Base-by-base conservation (phyloP, 805 yeast species). In the Kodamaea neixiangensis region DNA sequence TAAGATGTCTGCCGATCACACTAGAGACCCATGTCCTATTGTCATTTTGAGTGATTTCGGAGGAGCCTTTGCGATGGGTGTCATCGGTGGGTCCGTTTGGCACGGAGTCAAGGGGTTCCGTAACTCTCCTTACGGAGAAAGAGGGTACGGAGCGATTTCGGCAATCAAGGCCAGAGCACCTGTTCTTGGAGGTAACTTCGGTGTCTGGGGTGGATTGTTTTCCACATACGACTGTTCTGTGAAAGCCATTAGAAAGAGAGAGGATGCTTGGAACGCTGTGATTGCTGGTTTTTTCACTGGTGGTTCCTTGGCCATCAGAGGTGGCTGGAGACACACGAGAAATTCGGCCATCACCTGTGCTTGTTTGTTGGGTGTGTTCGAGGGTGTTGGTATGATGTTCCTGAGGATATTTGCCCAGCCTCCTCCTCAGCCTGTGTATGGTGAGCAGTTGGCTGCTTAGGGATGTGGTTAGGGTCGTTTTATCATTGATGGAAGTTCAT, bases 51-150 rank as follows among this genome's bases (percentile, higher is more conserved):
- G 86, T 73, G 99, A 94, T 77, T 94, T 94, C 64, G 99, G 99
- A 67, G 98, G 97, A 70, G 98, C 99, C 51, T 94, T 92, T 65
- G 86, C 98, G 65, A 93, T 94, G 98, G 99, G 99, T 75, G 97
- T 84, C 61, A 88, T 94, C 65, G 99, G 99, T 77, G 99, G 99
- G 58, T 85, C 93, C 62, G 85, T 94, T 56, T 94, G 99, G 99
- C 98, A 94, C 77, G 97, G 98, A 67, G 87, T 94, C 66, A 94
- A 94, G 71, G 99, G 99, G 46, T 94, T 94, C 80, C 83, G 99
- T 71, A 94, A 94, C 79, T 91, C 97, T 10, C 99, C 99, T 50
- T 80, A 86, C 60, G 99, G 99, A 54, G 99, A 94, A 73, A 84
- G 99, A 75, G 80, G 96, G 63, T 71, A 82, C 53, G 98, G 99